Percentiles rank a stretch among this genome's conserved stretches.
phyloP scores from a whole-genome alignment of 768 basidiomycete species.

The Pleurotus pulmonarius region DNA sequence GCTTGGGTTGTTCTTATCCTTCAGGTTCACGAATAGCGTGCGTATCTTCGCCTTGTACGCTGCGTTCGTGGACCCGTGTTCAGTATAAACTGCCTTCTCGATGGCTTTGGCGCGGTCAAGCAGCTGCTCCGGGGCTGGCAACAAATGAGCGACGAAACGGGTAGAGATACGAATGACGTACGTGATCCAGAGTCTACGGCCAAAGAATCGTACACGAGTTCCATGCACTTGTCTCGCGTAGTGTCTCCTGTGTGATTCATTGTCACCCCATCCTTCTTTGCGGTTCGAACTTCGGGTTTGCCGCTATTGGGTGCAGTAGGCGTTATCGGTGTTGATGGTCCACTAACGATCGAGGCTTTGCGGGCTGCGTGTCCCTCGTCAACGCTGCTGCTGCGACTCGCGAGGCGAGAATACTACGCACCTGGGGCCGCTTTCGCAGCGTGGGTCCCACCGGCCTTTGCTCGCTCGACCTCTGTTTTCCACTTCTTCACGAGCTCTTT shows the following conservation, averaged over 20 bases:
- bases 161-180: slow-evolving; percentile 38
- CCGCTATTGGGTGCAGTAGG: slow-evolving; percentile 22
- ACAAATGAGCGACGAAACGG: neutral
- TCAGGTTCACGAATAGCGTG: slow-evolving; percentile 87
- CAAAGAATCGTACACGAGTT: slow-evolving; percentile 90
- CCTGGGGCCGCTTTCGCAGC: slow-evolving; percentile 24
- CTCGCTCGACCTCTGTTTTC: slow-evolving; percentile 84
- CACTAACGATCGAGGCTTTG: slow-evolving; percentile 28
- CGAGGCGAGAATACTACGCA: slow-evolving; percentile 22
- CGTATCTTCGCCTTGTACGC: slow-evolving; percentile 80
- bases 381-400: neutral
- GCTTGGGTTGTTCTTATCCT: slow-evolving; percentile 90
- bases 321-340: slow-evolving; percentile 37
- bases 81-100: slow-evolving; percentile 60
- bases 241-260: slow-evolving; percentile 56
- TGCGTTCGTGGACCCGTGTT: slow-evolving; percentile 38
- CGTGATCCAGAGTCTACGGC: slow-evolving; percentile 84
- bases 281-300: slow-evolving; percentile 43
- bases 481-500: slow-evolving; percentile 92
- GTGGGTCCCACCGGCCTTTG: slow-evolving; percentile 28
- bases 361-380: slow-evolving; percentile 13
- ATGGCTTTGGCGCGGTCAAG: slow-evolving; percentile 61
- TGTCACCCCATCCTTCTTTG: slow-evolving; percentile 71
- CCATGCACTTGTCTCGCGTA: slow-evolving; percentile 83
- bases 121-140: slow-evolving; percentile 66